A percentile compares a stretch with the other conserved stretches of the same genome.
Conservation (phyloP, 495 filamentous ascomycete genomes). For the Penicillium pulvis region DNA sequence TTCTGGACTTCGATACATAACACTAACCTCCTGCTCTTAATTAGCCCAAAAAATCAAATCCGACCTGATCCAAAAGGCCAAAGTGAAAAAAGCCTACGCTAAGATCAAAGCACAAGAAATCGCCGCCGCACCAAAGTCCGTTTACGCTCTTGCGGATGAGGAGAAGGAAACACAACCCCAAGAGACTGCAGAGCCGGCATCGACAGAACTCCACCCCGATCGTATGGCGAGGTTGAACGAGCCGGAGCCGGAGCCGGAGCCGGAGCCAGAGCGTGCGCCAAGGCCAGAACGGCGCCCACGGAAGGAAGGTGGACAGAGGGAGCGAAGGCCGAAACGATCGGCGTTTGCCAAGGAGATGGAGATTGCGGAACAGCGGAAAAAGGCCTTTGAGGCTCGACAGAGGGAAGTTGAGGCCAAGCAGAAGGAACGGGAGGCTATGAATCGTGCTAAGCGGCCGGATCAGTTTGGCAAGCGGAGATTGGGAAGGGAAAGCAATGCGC, state of each 20-base stretch:
- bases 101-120: constrained; percentile 74
- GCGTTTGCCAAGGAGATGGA: constrained; percentile 78
- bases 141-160: constrained; percentile 34
- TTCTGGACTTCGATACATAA: not conserved
- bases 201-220: constrained; percentile 69
- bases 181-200: constrained; percentile 31
- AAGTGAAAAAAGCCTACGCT: constrained; percentile 89
- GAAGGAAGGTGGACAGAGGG: constrained; percentile 26
- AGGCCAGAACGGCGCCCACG: constrained; percentile 25
- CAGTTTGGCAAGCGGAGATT: constrained; percentile 80
- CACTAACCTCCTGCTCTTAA: constrained; percentile 11
- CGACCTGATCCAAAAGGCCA: constrained; percentile 88
- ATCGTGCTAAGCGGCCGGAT: constrained; percentile 74
- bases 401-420: constrained; percentile 61
- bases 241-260: constrained; percentile 20
- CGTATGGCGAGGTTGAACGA: constrained; percentile 67
- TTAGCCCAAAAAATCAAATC: constrained; percentile 90
- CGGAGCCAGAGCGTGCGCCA: constrained; percentile 25
- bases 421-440: constrained; percentile 66
- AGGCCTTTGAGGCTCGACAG: constrained; percentile 62
- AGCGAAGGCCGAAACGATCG: constrained; percentile 56
- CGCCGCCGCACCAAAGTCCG: constrained; percentile 32
- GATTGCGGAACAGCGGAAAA: constrained; percentile 65
- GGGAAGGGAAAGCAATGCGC: constrained; percentile 78
- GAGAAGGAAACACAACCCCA: constrained; percentile 7